Conservation (phyloP, 1,139 yeast species). For the Tardiomyces depauwii region DNA sequence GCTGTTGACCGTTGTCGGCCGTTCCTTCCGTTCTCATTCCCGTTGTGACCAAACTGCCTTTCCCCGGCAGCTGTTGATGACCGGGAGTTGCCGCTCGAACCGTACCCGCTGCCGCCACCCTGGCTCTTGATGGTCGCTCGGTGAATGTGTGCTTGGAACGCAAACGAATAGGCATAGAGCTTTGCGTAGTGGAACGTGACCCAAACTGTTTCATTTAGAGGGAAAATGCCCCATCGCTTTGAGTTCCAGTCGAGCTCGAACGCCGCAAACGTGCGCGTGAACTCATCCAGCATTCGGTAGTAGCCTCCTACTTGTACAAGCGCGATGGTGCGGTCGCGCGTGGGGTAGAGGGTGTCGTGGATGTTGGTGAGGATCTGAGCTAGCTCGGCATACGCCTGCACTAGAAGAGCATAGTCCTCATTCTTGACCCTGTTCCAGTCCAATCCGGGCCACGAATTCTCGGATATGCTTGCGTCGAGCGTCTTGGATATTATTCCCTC, state of each 20-base stretch:
- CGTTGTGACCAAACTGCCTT: no score
- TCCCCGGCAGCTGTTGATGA: no score
- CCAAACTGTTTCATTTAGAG: constrained; percentile 15
- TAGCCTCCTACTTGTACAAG: constrained; percentile 14
- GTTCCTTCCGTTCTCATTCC: background rate
- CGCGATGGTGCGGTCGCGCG: constrained; percentile 15
- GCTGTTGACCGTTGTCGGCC: background rate
- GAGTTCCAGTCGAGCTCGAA: constrained; percentile 12
- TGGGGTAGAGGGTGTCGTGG: constrained; percentile 15
- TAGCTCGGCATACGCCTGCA: constrained; percentile 14
- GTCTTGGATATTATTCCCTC: background rate
- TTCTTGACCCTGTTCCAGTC: background rate
- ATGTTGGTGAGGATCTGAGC: constrained; percentile 15
- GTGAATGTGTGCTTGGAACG: constrained; percentile 14
- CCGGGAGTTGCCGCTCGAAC: no score
- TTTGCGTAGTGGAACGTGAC: constrained; percentile 12
- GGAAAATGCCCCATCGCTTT: constrained; percentile 12
- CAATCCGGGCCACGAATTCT: constrained; percentile 1
- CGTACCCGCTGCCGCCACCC: constrained; percentile 3
- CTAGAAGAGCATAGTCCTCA: constrained; percentile 10
- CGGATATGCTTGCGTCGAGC: background rate
- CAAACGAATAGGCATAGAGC: constrained; percentile 16
- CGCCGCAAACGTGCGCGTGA: constrained; percentile 14
- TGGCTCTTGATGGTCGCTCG: constrained; percentile 8
- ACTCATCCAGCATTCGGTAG: constrained; percentile 14